Evolutionary conservation across 805 yeast genomes (phyloP).

Genomic region (Candida ponderosae): DNA sequence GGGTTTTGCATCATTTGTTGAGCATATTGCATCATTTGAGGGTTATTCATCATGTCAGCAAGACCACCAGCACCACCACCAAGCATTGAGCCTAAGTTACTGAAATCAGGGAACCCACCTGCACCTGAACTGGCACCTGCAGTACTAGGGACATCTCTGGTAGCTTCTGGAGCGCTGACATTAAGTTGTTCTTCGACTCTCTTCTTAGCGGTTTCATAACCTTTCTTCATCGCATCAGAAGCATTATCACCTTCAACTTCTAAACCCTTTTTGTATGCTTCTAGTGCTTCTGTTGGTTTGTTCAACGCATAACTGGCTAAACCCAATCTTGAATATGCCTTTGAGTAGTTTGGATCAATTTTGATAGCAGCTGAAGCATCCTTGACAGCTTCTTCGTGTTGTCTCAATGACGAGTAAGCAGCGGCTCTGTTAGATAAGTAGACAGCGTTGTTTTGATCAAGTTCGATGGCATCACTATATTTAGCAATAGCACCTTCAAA

Average conservation of each 20-base stretch:
- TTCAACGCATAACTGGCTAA: constrained; percentile 91
- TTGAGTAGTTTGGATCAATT: constrained; percentile 72
- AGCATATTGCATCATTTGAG: constrained; percentile 87
- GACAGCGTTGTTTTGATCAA: constrained; percentile 68
- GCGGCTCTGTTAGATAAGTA: constrained; percentile 95
- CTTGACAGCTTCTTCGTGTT: constrained; percentile 68
- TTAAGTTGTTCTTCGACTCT: constrained; percentile 73
- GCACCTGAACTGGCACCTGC: constrained; percentile 19
- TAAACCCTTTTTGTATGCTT: constrained; percentile 84
- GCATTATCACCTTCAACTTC: constrained; percentile 81
- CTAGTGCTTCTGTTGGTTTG: constrained; percentile 82
- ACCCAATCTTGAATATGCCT: constrained; percentile 93
- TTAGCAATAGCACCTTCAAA: constrained; percentile 64
- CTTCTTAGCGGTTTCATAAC: constrained; percentile 87
- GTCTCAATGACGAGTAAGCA: constrained; percentile 72
- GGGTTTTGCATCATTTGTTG: constrained; percentile 86
- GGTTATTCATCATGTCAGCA: constrained; percentile 72
- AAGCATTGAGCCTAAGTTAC: constrained; percentile 49
- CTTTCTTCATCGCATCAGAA: constrained; percentile 85
- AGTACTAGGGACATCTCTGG: constrained; percentile 20
- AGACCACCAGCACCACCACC: constrained; percentile 66
- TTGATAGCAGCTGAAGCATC: constrained; percentile 83
- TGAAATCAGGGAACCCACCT: constrained; percentile 66
- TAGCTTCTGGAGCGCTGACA: constrained; percentile 21
- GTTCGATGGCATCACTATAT: constrained; percentile 73